Evolutionary conservation across 768 basidiomycete genomes (phyloP).

Genomic region (Gloeopeniophorella convolvens): DNA sequence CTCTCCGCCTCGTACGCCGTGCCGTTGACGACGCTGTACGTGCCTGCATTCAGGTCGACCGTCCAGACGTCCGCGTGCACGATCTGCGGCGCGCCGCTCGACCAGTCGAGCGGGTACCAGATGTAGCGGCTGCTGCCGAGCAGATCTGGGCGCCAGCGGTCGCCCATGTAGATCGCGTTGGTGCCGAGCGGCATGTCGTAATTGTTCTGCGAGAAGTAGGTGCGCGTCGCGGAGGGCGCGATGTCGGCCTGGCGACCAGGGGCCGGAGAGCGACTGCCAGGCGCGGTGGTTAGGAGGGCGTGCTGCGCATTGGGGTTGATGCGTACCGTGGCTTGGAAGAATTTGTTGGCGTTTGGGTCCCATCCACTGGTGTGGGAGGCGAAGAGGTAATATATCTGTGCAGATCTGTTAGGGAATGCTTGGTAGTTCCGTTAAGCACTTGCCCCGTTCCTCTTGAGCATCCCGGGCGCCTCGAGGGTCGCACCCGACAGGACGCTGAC

Average conservation of each 20-base stretch:
- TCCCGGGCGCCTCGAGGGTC: conserved; percentile 56
- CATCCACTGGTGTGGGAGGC: conserved; percentile 51
- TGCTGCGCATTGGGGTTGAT: background rate
- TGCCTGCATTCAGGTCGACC: conserved; percentile 41
- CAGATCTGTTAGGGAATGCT: background rate
- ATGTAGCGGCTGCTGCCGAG: conserved; percentile 55
- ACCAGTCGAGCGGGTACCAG: conserved; percentile 55
- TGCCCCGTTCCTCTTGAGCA: conserved; percentile 52
- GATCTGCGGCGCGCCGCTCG: conserved; percentile 46
- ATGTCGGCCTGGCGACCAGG: conserved; percentile 55
- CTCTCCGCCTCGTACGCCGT: conserved; percentile 51
- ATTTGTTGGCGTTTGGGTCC: conserved; percentile 59
- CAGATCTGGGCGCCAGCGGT: conserved; percentile 50
- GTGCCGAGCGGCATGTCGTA: conserved; percentile 45
- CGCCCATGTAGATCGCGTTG: conserved; percentile 56
- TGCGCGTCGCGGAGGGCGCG: conserved; percentile 42
- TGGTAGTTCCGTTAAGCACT: background rate
- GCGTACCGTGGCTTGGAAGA: conserved; percentile 44
- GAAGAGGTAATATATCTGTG: conserved; percentile 48
- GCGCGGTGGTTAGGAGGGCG: background rate
- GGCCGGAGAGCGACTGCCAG: conserved; percentile 46
- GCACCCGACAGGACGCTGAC: conserved; percentile 43
- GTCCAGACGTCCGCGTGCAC: conserved; percentile 53
- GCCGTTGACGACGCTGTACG: conserved; percentile 43
- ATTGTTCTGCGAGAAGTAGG: conserved; percentile 58